phyloP scores from a whole-genome alignment of 495 filamentous ascomycete species.

The Talaromyces thailandensis region DNA sequence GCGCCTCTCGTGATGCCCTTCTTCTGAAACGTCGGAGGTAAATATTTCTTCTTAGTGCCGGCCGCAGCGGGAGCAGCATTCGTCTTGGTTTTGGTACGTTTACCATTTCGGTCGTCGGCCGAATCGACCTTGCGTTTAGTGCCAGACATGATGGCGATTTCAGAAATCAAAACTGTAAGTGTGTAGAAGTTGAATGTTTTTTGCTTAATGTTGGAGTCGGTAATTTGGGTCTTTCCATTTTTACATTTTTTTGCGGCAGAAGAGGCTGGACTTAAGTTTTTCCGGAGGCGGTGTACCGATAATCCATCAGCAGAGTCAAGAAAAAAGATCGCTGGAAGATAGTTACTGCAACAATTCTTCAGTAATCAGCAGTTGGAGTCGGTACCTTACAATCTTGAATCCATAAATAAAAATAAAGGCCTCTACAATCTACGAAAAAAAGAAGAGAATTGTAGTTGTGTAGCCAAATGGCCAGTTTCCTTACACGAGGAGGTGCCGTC shows the following conservation, averaged over 20 bases:
- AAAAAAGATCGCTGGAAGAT: not conserved
- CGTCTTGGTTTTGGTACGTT: conserved; percentile 36
- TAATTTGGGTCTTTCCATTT: not conserved
- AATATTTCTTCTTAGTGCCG: conserved; percentile 22
- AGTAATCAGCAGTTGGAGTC: not conserved
- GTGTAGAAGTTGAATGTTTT: not conserved
- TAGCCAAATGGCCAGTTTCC: conserved; percentile 4
- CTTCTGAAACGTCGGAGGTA: conserved; percentile 22
- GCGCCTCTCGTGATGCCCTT: conserved; percentile 21
- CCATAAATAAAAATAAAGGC: not conserved
- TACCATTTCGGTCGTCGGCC: conserved; percentile 38
- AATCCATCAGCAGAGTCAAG: not conserved
- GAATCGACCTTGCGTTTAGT: conserved; percentile 34
- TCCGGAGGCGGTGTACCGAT: conserved; percentile 1
- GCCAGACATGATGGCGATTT: conserved; percentile 28
- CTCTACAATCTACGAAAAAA: no score
- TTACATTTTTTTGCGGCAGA: conserved; percentile 4
- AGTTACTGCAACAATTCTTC: not conserved
- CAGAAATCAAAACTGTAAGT: not conserved
- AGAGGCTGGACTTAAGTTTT: not conserved
- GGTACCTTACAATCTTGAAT: no score
- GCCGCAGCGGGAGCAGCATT: conserved; percentile 15
- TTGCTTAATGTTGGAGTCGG: not conserved
- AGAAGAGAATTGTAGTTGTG: conserved; percentile 1
- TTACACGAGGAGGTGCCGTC: conserved; percentile 8